phyloP scores from a whole-genome alignment of 257 asterid genomes.

The Verbascum thapsus region DNA sequence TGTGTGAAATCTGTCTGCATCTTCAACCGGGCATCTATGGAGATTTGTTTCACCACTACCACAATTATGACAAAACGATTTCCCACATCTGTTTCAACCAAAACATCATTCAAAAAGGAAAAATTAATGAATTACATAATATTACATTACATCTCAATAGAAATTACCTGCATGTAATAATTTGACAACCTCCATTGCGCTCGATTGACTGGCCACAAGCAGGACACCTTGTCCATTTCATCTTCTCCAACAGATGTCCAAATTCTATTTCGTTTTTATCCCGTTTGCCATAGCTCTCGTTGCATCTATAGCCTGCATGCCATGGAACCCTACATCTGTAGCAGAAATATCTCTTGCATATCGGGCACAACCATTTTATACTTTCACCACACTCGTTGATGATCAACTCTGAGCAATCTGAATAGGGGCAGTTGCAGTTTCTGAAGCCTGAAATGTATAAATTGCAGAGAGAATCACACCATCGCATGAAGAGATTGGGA shows the following conservation, averaged over 20 bases:
- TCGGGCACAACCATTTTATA: slow-evolving; percentile 8
- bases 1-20: no score
- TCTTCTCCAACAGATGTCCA: background rate
- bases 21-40: no score
- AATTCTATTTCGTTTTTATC: background rate
- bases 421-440: slow-evolving; percentile 2
- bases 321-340: slow-evolving; percentile 13
- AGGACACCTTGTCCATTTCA: slow-evolving; percentile 22
- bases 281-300: background rate
- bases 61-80: background rate
- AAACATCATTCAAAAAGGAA: background rate
- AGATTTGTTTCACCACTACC: no score
- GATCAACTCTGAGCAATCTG: slow-evolving; percentile 13
- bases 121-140: no score
- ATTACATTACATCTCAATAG: no score
- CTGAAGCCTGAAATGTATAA: background rate
- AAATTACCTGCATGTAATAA: slow-evolving; percentile 3
- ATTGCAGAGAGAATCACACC: background rate
- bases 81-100: background rate
- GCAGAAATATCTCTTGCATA: slow-evolving; percentile 19
- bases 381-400: slow-evolving; percentile 11
- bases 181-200: background rate
- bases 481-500: background rate
- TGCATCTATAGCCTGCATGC: slow-evolving; percentile 17
- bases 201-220: slow-evolving; percentile 9